Evolutionary conservation across 1,139 yeast species (phyloP).

Genomic region (Zygosaccharomyces pseudobailii): DNA sequence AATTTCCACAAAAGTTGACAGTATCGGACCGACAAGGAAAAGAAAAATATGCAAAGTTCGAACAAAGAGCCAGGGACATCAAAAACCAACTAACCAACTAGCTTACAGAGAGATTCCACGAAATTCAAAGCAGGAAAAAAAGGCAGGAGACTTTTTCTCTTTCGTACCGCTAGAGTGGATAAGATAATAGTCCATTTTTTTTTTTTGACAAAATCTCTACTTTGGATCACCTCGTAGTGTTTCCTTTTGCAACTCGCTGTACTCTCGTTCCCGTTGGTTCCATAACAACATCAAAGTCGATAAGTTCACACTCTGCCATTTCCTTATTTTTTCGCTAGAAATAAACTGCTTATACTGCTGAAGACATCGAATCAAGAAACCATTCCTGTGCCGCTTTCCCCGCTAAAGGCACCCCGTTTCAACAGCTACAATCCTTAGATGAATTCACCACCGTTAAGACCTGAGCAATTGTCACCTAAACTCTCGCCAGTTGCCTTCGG

Average conservation of each 20-base stretch:
- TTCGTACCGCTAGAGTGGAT: not conserved
- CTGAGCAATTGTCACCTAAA: constrained; percentile 25
- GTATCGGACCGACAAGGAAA: not conserved
- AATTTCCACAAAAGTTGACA: constrained; percentile 2
- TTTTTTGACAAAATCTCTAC: not conserved
- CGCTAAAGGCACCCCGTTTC: not conserved
- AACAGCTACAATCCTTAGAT: constrained; percentile 4
- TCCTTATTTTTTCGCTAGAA: not conserved
- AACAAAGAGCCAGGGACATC: not conserved
- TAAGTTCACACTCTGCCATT: not conserved
- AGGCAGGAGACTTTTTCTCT: not conserved
- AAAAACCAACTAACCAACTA: constrained; percentile 2
- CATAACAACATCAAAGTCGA: not conserved
- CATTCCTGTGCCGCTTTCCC: not conserved
- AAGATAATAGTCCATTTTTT: not conserved
- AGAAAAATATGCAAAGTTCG: not conserved
- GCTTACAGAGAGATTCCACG: constrained; percentile 1
- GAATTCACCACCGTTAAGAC: constrained; percentile 24
- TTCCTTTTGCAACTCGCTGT: not conserved
- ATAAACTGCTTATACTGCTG: not conserved
- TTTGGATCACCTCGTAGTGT: not conserved
- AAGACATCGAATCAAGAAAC: not conserved
- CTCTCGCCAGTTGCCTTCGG: constrained; percentile 29
- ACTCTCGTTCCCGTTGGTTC: not conserved
- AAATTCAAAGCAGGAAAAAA: not conserved